Evolutionary conservation across 257 asterid species (phyloP), one percentile per base, ranked within the genome.

Genomic region (Solanum sejunctum): DNA sequence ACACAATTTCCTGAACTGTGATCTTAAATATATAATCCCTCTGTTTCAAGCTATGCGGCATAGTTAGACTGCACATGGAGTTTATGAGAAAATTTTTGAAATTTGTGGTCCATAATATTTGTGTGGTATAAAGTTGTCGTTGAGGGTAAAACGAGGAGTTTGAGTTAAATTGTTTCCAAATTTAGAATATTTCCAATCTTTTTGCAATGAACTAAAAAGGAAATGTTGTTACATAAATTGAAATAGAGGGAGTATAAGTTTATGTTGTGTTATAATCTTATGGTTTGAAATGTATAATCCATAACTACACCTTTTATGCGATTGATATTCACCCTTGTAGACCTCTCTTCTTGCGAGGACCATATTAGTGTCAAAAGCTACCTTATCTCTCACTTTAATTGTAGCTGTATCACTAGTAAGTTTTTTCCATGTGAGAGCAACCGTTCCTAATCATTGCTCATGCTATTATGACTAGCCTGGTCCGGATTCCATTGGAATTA

Each of bases 401-500:
- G 7, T 75, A 8, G 16, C 45, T 23, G 28, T 23, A 75, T 73
- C 45, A 23, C 23, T 23, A 49, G 15, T n/a, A 75, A 47, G 82
- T 75, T 49, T 75, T 56, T 56, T 75, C 52, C 26, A 70, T 8
- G 51, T 23, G 13, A 7, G 23, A 67, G 21, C 8, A 36, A 36
- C 77, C 41, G 17, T 41, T 67, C 81, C 51, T 49, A 49, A 75
- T 75, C 61, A 75, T 41, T 75, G 82, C 43, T 75, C 61, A 75
- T 75, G 61, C 69, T 54, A 70, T 70, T 26, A 81, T 82, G 90
- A 47, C 52, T 87, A 95, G 99, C 98, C 98, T 96, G 99, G 99
- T 96, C 99, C 99, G 99, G 99, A 96, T 96, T 96, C 99, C 98
- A 93, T 95, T 95, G 99, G 99, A 96, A 96, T 96, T 98, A 90